Evolutionary conservation across 108 stramenopile species (phyloP).

Genomic region (Nitzschia palea): DNA sequence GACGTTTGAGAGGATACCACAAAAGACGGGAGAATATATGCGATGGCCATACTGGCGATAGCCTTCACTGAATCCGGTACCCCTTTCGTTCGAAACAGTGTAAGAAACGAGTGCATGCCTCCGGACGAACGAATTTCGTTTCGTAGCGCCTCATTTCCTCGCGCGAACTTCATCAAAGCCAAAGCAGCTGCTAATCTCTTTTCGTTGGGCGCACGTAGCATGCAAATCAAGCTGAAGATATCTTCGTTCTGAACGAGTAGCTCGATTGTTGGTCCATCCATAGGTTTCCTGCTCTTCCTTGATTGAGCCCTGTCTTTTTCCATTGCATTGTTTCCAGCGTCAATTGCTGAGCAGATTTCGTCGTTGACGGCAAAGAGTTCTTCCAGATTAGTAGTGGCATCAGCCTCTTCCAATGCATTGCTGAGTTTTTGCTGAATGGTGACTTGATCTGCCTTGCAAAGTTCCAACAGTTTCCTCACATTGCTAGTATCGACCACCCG

Average conservation of each 20-base stretch:
- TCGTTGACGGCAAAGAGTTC: constrained; percentile 42
- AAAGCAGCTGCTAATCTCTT: constrained; percentile 42
- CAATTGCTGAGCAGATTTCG: constrained; percentile 29
- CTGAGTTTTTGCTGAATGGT: constrained; percentile 28
- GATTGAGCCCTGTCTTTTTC: constrained; percentile 16
- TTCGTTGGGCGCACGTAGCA: constrained; percentile 46
- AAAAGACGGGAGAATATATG: constrained; percentile 52
- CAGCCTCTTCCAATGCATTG: constrained; percentile 27
- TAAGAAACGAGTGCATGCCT: constrained; percentile 63
- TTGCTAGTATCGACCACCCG: constrained; percentile 4
- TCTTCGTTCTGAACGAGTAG: constrained; percentile 52
- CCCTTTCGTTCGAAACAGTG: constrained; percentile 40
- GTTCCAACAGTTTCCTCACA: constrained; percentile 17
- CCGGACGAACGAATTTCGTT: constrained; percentile 62
- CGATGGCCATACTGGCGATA: constrained; percentile 56
- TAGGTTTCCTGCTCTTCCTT: constrained; percentile 9
- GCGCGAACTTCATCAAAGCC: constrained; percentile 55
- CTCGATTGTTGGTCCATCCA: constrained; percentile 37
- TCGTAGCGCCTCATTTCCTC: constrained; percentile 22
- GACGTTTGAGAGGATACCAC: constrained; percentile 35
- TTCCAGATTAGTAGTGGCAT: constrained; percentile 26
- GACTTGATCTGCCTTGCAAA: constrained; percentile 31
- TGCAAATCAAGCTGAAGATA: constrained; percentile 59
- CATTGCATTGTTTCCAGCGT: constrained; percentile 22
- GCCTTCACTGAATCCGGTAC: constrained; percentile 31